These are phyloP conservation scores for Cetradonia linearis DNA, from an alignment of 495 filamentous ascomycete species.

Conservation along the genomic window DNA sequence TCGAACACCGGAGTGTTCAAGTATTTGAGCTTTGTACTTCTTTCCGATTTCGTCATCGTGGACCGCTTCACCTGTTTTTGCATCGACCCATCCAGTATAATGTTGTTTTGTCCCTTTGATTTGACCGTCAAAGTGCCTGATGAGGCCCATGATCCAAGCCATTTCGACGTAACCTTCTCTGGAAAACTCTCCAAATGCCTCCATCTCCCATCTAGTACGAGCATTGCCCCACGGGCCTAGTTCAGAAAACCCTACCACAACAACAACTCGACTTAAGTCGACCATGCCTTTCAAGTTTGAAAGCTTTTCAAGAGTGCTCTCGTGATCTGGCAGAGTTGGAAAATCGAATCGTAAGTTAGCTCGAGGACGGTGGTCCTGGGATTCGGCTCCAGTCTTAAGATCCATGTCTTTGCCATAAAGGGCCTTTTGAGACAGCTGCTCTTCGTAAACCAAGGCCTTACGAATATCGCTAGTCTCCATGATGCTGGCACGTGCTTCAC, in stretches of 20 bases:
- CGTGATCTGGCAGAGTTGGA: constrained; percentile 15
- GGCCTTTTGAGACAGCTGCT: not conserved
- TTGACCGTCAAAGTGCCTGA: constrained; percentile 24
- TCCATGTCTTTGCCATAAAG: not conserved
- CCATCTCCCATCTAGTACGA: constrained; percentile 27
- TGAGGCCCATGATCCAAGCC: constrained; percentile 26
- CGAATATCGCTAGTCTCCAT: not conserved
- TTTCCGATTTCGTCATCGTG: constrained; percentile 18
- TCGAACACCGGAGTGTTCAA: constrained; percentile 22
- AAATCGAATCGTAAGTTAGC: constrained; percentile 2
- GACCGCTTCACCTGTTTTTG: constrained; percentile 17
- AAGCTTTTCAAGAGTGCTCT: not conserved
- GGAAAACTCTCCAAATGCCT: constrained; percentile 17
- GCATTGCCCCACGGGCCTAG: constrained; percentile 25
- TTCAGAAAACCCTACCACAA: constrained; percentile 24
- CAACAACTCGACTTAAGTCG: constrained; percentile 20
- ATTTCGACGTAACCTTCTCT: constrained; percentile 22
- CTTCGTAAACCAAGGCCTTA: not conserved
- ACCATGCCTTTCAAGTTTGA: constrained; percentile 20
- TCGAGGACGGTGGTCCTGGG: not conserved
- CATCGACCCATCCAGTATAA: constrained; percentile 24
- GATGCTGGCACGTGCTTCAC: constrained; percentile 3
- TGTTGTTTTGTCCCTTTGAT: constrained; percentile 19
- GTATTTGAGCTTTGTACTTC: constrained; percentile 14
- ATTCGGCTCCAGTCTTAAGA: not conserved